phyloP scores from a whole-genome alignment of 352 stramenopile genomes.

The Globisporangium cystogenes region DNA sequence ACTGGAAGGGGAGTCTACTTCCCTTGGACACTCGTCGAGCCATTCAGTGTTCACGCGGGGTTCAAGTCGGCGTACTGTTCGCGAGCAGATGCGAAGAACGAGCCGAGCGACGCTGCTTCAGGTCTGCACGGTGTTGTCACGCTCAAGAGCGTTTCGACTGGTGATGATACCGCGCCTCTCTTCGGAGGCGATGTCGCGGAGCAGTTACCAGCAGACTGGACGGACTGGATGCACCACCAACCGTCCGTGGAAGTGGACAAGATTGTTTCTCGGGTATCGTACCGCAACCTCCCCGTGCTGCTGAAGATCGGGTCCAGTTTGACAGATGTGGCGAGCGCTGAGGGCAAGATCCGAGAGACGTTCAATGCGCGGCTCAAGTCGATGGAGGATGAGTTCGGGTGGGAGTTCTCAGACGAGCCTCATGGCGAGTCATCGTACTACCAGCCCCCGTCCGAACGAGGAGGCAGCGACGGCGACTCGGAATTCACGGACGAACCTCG shows the following conservation, averaged over 20 bases:
- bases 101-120: neutral
- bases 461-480: conserved; percentile 8
- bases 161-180: neutral
- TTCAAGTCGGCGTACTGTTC: conserved; percentile 8
- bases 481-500: conserved; percentile 1
- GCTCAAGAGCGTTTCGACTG: neutral
- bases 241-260: conserved; percentile 36
- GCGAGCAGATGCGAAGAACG: conserved; percentile 1
- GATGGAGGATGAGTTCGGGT: conserved; percentile 37
- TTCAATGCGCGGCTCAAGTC: conserved; percentile 30
- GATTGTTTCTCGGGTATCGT: conserved; percentile 57
- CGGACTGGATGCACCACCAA: conserved; percentile 39
- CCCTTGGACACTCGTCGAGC: conserved; percentile 41
- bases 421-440: conserved; percentile 28
- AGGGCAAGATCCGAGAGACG: conserved; percentile 36
- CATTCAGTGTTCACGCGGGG: conserved; percentile 30
- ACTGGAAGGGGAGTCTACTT: conserved; percentile 13
- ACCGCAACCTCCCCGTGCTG: conserved; percentile 65
- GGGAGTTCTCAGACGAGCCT: conserved; percentile 27
- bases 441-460: conserved; percentile 24
- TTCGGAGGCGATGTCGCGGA: conserved; percentile 11
- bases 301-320: conserved; percentile 43
- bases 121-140: neutral
- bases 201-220: conserved; percentile 32
- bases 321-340: conserved; percentile 26